phyloP scores from a whole-genome alignment of 495 filamentous ascomycete genomes.

The Glonium stellatum region DNA sequence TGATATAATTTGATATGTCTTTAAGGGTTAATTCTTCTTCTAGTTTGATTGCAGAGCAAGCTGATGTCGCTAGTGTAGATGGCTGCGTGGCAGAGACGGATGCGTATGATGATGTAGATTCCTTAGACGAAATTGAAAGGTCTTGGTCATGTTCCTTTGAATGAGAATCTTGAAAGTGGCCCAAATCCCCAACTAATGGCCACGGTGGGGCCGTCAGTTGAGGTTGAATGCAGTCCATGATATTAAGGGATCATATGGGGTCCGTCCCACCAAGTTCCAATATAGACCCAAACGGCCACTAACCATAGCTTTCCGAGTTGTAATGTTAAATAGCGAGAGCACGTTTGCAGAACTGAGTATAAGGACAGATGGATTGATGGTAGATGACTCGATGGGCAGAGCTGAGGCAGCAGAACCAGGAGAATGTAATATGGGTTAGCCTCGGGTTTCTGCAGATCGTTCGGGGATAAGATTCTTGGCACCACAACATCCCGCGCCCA shows the following conservation, averaged over 20 bases:
- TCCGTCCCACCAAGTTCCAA: no score
- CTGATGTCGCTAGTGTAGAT: not conserved
- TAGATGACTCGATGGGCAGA: not conserved
- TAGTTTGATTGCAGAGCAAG: not conserved
- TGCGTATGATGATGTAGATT: not conserved
- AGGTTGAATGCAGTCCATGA: not conserved
- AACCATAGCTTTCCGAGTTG: no score
- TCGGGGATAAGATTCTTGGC: constrained; percentile 4
- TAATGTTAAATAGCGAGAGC: not conserved
- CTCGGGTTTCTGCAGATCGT: not conserved
- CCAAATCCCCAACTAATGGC: not conserved
- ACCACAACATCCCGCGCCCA: not conserved
- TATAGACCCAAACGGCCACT: no score
- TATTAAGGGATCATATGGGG: not conserved
- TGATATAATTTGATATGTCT: constrained; percentile 11
- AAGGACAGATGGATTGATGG: not conserved
- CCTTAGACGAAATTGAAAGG: not conserved
- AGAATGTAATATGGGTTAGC: not conserved
- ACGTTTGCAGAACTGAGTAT: not conserved
- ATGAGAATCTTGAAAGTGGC: not conserved
- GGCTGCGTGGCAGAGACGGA: not conserved
- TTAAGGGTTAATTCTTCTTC: not conserved
- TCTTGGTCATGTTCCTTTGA: not conserved
- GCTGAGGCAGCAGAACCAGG: not conserved
- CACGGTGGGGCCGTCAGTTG: not conserved